Evolutionary conservation across 495 filamentous ascomycete genomes (phyloP).

Genomic region (Emericellopsis terricola): DNA sequence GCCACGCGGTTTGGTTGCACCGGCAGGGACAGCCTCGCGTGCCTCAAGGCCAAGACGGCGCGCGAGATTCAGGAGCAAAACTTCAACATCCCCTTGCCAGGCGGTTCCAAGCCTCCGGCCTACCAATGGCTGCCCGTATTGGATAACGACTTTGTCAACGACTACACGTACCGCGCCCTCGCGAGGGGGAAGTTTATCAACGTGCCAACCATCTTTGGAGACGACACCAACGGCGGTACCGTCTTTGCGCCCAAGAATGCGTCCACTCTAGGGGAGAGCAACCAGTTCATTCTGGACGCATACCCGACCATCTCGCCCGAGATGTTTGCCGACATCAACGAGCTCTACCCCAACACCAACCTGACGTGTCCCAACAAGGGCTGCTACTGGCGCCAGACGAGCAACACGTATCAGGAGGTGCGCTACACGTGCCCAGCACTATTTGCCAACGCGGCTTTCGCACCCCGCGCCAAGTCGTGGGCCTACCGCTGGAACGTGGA

Average conservation of each 20-base stretch:
- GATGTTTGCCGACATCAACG: constrained; percentile 26
- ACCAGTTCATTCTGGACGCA: constrained; percentile 30
- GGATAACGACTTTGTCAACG: constrained; percentile 33
- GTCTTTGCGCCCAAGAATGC: constrained; percentile 29
- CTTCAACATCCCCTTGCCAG: constrained; percentile 22
- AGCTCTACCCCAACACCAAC: constrained; percentile 19
- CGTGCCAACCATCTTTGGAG: constrained; percentile 41
- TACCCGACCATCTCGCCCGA: constrained; percentile 23
- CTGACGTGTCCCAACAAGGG: constrained; percentile 18
- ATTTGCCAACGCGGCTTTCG: constrained; percentile 37
- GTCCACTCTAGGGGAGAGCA: constrained; percentile 12
- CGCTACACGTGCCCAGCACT: constrained; percentile 59
- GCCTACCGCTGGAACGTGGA: constrained; percentile 45
- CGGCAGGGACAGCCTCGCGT: constrained; percentile 26
- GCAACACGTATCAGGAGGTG: constrained; percentile 44
- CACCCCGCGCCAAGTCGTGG: constrained; percentile 31
- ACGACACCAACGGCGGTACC: constrained; percentile 40
- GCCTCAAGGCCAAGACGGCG: constrained; percentile 28
- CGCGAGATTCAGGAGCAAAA: constrained; percentile 28
- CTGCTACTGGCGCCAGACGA: constrained; percentile 30
- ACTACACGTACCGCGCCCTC: constrained; percentile 34
- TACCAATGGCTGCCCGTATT: constrained; percentile 20
- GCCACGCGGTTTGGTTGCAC: constrained; percentile 29
- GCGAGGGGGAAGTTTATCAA: constrained; percentile 31
- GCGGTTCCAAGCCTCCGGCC: neutral